phyloP scores from a whole-genome alignment of 1,284 basidiomycete genomes.

The Sphaerobolus stellatus region DNA sequence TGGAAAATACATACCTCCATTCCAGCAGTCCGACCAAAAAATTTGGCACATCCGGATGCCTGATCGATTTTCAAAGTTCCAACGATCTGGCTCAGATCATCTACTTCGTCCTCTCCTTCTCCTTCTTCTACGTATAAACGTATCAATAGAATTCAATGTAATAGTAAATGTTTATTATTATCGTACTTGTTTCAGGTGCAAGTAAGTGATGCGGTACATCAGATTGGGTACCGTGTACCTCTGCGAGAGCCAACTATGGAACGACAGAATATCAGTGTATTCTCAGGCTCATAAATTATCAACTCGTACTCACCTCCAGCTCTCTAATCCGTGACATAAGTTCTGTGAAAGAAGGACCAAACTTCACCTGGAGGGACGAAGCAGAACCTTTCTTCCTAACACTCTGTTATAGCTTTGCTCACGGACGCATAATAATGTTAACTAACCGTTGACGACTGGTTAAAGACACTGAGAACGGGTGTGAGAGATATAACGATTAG shows the following conservation, averaged over 20 bases:
- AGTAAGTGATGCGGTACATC: slow-evolving; percentile 5
- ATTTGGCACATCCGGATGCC: slow-evolving; percentile 1
- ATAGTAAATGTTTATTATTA: too few relatives aligned
- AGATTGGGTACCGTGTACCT: slow-evolving; percentile 4
- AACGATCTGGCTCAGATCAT: neutral
- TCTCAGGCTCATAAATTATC: neutral
- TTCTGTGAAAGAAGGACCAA: neutral
- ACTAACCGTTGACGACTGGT: slow-evolving; percentile 5
- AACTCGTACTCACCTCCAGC: slow-evolving; percentile 2
- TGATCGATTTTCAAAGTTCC: slow-evolving; percentile 6
- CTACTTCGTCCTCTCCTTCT: neutral
- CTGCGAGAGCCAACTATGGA: slow-evolving; percentile 1
- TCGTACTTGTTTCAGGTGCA: neutral
- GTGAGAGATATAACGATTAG: neutral
- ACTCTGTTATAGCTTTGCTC: neutral
- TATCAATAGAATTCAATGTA: too few relatives aligned
- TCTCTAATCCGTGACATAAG: slow-evolving; percentile 6
- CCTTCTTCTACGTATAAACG: too few relatives aligned
- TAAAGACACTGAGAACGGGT: slow-evolving; percentile 5
- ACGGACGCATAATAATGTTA: neutral
- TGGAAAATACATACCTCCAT: neutral
- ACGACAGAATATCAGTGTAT: neutral
- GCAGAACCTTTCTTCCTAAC: slow-evolving; percentile 1
- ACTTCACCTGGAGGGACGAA: neutral
- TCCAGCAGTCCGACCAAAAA: slow-evolving; percentile 4